phyloP scores from a whole-genome alignment of 768 basidiomycete genomes.

The Russula sp. region DNA sequence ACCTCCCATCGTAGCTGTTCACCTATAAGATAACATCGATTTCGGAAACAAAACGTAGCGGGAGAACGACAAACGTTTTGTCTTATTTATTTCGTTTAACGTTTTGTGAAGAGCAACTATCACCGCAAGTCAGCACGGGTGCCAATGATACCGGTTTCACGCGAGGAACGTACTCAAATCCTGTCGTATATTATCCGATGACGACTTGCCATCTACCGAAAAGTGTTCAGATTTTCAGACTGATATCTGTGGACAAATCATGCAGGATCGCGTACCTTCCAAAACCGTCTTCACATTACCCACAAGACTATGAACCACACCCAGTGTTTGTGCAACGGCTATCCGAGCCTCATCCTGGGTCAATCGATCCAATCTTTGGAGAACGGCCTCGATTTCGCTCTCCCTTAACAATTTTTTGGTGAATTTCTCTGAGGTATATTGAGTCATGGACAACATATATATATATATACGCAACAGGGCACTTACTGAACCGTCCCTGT shows the following conservation, averaged over 20 bases:
- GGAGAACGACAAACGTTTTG: not conserved
- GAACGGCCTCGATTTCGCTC: not conserved
- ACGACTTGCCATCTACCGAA: not conserved
- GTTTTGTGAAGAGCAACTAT: not conserved
- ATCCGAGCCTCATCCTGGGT: not conserved
- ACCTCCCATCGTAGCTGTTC: not conserved
- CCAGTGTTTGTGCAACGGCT: not conserved
- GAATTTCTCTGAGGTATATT: not conserved
- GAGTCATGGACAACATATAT: not conserved
- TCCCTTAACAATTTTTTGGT: not conserved
- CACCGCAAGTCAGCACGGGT: not conserved
- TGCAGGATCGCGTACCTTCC: not conserved
- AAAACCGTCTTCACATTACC: not conserved
- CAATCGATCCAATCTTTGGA: not conserved
- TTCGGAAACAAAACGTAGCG: not conserved
- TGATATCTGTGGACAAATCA: not conserved
- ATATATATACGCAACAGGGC: not conserved
- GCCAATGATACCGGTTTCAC: not conserved
- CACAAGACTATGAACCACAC: not conserved
- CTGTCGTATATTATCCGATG: not conserved
- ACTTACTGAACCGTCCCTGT: not conserved
- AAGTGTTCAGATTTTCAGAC: not conserved
- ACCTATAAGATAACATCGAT: not conserved
- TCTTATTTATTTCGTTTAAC: not conserved
- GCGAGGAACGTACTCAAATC: not conserved